These are phyloP conservation scores for Chytridium lagenaria DNA, from an alignment of 371 early-diverging fungal species.

Conservation along the genomic window DNA sequence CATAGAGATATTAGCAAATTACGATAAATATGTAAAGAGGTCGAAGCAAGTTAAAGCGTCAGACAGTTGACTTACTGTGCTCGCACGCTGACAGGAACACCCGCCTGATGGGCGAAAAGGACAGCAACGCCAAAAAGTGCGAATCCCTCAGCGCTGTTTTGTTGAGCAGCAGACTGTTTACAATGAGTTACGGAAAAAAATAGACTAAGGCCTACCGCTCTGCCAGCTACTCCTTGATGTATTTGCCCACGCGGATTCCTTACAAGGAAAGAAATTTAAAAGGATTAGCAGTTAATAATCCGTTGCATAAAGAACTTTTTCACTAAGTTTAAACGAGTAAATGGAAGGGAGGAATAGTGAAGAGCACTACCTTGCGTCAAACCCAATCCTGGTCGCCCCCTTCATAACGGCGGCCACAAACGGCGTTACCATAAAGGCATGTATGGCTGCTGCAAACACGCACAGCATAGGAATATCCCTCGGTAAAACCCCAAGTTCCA, in stretches of 20 bases:
- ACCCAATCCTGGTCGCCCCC: neutral
- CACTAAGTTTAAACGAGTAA: no score
- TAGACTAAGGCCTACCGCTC: neutral
- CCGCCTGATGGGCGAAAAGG: neutral
- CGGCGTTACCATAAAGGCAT: neutral
- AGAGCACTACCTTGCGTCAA: neutral
- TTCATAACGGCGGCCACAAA: neutral
- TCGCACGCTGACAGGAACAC: neutral
- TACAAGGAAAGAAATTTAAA: no score
- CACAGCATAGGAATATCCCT: neutral
- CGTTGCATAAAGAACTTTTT: no score
- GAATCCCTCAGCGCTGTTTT: neutral
- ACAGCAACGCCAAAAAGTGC: neutral
- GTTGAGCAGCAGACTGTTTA: neutral
- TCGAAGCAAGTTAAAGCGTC: no score
- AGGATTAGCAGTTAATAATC: no score
- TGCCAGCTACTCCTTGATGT: neutral
- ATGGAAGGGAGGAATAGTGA: neutral
- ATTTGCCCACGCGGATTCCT: neutral
- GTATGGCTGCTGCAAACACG: neutral
- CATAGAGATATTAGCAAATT: no score
- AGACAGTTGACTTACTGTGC: no score
- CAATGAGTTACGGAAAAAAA: neutral
- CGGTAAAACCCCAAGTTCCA: neutral
- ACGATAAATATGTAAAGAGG: no score